Percentiles rank a stretch among this genome's conserved stretches.
Evolutionary conservation across 768 basidiomycete genomes (phyloP).

Genomic region (Xanthoconium purpureum): DNA sequence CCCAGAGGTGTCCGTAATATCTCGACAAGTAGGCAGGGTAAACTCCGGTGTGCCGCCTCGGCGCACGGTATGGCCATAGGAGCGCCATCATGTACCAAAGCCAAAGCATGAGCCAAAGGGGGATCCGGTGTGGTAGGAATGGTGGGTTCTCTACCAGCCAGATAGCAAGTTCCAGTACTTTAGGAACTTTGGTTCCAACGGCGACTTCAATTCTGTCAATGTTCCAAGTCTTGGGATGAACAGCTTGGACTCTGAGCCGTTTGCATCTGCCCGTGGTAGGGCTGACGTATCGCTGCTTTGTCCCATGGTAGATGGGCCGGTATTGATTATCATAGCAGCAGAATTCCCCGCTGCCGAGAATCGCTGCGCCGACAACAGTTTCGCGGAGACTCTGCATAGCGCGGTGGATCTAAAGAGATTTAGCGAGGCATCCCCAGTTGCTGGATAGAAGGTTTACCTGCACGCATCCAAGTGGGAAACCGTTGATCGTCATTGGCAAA

Average conservation of each 20-base stretch:
- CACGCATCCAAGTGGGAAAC: not conserved
- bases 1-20: conserved; percentile 25
- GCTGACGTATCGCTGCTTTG: conserved; percentile 23
- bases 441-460: not conserved
- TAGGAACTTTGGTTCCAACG: not conserved
- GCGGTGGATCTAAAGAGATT: not conserved
- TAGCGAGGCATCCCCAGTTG: not conserved
- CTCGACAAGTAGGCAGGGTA: conserved; percentile 14
- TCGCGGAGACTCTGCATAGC: not conserved
- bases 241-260: conserved; percentile 23
- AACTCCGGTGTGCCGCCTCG: conserved; percentile 1
- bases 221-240: conserved; percentile 5
- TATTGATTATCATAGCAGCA: conserved; percentile 21
- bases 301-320: conserved; percentile 12
- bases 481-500: no score
- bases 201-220: not conserved
- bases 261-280: conserved; percentile 23
- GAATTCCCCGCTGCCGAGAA: not conserved
- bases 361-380: no score
- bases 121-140: not conserved
- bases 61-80: conserved; percentile 8
- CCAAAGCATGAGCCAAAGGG: conserved; percentile 19
- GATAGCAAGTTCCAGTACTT: conserved; percentile 12
- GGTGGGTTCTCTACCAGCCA: conserved; percentile 13
- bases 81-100: conserved; percentile 13